Conservation (phyloP, 257 asterid genomes). For the Solanum rostratum region DNA sequence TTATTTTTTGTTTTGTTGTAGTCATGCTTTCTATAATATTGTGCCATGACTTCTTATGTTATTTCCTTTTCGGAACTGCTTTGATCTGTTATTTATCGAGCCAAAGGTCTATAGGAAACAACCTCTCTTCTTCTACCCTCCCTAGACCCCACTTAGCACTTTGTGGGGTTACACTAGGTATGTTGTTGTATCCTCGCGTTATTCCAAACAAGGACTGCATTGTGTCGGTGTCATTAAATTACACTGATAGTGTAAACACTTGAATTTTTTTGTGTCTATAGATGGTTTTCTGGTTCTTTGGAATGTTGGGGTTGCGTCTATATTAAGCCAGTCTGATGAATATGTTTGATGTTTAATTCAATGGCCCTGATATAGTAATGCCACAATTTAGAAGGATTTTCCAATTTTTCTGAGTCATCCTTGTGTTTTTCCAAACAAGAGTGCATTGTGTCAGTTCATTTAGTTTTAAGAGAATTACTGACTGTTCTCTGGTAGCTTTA, state of each 20-base stretch:
- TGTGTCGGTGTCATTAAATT: background rate
- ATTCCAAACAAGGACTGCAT: background rate
- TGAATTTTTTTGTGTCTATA: background rate
- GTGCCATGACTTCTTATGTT: background rate
- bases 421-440: background rate
- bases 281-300: background rate
- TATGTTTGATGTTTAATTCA: background rate
- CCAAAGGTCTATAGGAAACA: background rate
- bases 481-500: background rate
- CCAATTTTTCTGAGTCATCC: background rate
- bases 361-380: background rate
- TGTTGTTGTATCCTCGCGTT: background rate
- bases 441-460: background rate
- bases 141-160: no score
- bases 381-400: background rate
- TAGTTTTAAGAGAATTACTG: background rate
- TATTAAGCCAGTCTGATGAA: background rate
- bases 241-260: background rate
- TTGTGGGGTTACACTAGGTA: background rate
- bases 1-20: background rate
- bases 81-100: background rate
- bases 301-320: background rate
- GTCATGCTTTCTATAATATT: background rate
- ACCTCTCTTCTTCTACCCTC: background rate
- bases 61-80: background rate